phyloP scores from a whole-genome alignment of 768 basidiomycete species.

The Leccinum pellstonianum region DNA sequence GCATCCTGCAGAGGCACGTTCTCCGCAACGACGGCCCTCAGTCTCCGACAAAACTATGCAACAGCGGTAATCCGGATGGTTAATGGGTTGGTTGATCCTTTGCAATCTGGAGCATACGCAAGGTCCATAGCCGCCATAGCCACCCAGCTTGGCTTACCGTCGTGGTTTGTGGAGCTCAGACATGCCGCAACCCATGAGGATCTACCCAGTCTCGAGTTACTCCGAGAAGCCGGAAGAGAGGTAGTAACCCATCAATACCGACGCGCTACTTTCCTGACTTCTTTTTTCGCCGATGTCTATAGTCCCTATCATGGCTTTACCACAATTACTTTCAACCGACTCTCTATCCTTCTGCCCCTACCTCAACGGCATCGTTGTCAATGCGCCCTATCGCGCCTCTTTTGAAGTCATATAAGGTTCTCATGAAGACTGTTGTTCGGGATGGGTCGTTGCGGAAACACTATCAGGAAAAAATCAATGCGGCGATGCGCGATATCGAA shows the following conservation, averaged over 20 bases:
- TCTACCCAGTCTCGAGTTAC: slow-evolving; percentile 76
- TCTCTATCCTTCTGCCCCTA: slow-evolving; percentile 50
- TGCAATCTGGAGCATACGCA: slow-evolving; percentile 87
- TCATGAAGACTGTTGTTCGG: slow-evolving; percentile 58
- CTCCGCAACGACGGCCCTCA: slow-evolving; percentile 39
- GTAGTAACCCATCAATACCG: slow-evolving; percentile 33
- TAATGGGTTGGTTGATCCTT: slow-evolving; percentile 92
- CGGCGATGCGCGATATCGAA: slow-evolving; percentile 62
- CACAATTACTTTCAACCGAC: slow-evolving; percentile 83
- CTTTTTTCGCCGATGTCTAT: slow-evolving; percentile 8
- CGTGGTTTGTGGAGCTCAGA: slow-evolving; percentile 87
- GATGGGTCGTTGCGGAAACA: slow-evolving; percentile 60
- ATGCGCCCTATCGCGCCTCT: slow-evolving; percentile 64
- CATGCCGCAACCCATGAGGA: slow-evolving; percentile 98
- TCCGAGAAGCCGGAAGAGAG: slow-evolving; percentile 76
- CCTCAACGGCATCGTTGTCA: slow-evolving; percentile 30
- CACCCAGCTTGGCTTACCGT: slow-evolving; percentile 77
- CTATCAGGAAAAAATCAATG: slow-evolving; percentile 49
- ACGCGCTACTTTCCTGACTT: slow-evolving; percentile 1
- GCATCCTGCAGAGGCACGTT: slow-evolving; percentile 17
- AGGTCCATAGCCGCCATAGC: slow-evolving; percentile 90
- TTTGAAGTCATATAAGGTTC: slow-evolving; percentile 70
- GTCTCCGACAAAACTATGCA: slow-evolving; percentile 75
- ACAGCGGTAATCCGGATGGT: slow-evolving; percentile 84
- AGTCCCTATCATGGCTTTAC: slow-evolving; percentile 85